These are phyloP conservation scores for Rosa rugosa DNA, from an alignment of 306 rosid species.

Conservation along the genomic window DNA sequence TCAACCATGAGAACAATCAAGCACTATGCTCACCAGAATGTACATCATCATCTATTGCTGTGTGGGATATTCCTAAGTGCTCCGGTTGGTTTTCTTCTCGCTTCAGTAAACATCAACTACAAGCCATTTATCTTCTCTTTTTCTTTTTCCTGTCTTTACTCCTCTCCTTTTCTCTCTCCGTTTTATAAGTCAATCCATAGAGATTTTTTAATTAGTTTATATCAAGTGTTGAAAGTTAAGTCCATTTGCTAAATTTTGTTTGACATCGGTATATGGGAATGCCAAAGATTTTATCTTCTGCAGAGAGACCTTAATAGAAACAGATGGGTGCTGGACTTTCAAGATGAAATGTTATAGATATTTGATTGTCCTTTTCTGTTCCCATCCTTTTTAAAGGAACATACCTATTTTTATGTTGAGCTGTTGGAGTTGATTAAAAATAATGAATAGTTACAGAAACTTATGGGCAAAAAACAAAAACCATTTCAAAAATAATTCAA, in stretches of 20 bases:
- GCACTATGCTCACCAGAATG: slow-evolving; percentile 68
- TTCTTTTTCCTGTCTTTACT: not conserved
- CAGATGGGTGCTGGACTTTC: not conserved
- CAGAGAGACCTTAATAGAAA: not conserved
- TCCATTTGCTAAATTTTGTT: not conserved
- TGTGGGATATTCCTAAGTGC: slow-evolving; percentile 98
- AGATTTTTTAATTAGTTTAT: not conserved
- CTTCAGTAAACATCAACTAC: slow-evolving; percentile 15
- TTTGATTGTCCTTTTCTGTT: not conserved
- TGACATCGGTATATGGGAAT: not conserved
- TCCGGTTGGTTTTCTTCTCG: slow-evolving; percentile 65
- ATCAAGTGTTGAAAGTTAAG: not conserved
- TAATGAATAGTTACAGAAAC: not conserved
- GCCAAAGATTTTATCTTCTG: slow-evolving; percentile 4
- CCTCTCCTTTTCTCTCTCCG: too few species aligned
- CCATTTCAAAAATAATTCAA: not conserved
- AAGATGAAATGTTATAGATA: not conserved
- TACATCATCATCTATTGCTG: slow-evolving; percentile 78
- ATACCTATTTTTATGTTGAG: not conserved
- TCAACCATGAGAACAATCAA: slow-evolving; percentile 75
- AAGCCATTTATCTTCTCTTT: not conserved
- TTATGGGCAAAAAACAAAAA: not conserved
- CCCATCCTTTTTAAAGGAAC: not conserved
- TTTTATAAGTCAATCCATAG: not conserved
- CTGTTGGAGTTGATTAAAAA: not conserved